A percentile compares a stretch with the other conserved stretches of the same genome.
phyloP scores from a whole-genome alignment of 2,329 filamentous ascomycete genomes.

The Stagonosporopsis chrysanthemi region DNA sequence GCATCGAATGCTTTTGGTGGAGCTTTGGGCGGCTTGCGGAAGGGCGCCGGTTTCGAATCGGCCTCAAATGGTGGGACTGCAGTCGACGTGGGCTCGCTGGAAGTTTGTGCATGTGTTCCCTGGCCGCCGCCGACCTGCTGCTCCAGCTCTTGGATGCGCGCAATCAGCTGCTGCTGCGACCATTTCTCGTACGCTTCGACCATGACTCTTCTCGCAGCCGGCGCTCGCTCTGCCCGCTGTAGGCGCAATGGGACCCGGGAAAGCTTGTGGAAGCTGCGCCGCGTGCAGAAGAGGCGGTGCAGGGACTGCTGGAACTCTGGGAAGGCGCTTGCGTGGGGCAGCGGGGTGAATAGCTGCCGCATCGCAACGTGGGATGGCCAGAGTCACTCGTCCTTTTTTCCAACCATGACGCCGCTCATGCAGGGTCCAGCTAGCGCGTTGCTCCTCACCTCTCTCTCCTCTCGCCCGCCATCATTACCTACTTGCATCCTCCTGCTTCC shows the following conservation, averaged over 20 bases:
- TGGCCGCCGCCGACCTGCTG: conserved; percentile 19
- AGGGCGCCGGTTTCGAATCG: conserved; percentile 19
- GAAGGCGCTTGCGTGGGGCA: conserved; percentile 33
- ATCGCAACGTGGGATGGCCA: conserved; percentile 32
- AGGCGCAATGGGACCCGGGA: conserved; percentile 41
- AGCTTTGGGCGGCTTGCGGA: conserved; percentile 45
- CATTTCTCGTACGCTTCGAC: conserved; percentile 41
- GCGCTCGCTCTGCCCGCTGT: conserved; percentile 22
- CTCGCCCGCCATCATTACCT: not conserved
- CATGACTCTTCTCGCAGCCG: conserved; percentile 29
- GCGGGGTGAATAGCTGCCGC: conserved; percentile 31
- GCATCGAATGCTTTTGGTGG: conserved; percentile 71
- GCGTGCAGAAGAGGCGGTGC: conserved; percentile 39
- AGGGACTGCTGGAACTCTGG: conserved; percentile 37
- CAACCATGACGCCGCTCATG: conserved; percentile 35
- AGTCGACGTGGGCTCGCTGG: conserved; percentile 9
- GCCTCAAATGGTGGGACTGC: not conserved
- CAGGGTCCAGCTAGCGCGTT: conserved; percentile 27
- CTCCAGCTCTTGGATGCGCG: conserved; percentile 44
- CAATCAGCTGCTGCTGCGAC: conserved; percentile 46
- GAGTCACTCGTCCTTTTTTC: conserved; percentile 29
- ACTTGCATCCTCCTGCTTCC: not conserved
- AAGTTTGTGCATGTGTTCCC: conserved; percentile 1
- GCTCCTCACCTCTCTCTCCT: not conserved
- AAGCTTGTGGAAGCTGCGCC: conserved; percentile 43